Evolutionary conservation across 257 asterid genomes (phyloP).

Genomic region (Solanum raphanifolium): DNA sequence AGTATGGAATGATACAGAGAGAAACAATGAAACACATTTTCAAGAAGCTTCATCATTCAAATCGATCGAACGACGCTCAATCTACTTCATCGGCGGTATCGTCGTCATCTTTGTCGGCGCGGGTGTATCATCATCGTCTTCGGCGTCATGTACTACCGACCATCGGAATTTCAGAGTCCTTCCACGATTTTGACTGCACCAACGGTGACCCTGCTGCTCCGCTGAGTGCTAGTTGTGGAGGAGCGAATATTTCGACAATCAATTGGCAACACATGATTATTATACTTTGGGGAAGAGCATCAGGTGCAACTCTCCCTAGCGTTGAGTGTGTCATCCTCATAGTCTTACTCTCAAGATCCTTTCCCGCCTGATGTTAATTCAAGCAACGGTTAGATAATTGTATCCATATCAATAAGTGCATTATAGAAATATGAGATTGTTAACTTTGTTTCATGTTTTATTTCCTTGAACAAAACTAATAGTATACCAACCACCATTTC

Average conservation of each 20-base stretch:
- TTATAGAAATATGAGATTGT: too few relatives aligned
- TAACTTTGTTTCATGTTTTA: too few relatives aligned
- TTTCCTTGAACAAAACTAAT: too few relatives aligned
- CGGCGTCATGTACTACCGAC: conserved; percentile 28
- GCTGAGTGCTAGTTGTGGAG: not conserved
- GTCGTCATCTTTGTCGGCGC: not conserved
- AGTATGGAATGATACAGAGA: not conserved
- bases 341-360: conserved; percentile 32
- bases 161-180: conserved; percentile 11
- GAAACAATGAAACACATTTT: conserved; percentile 79
- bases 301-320: conserved; percentile 92
- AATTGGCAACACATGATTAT: conserved; percentile 60
- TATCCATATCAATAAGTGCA: too few relatives aligned
- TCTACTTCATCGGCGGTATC: conserved; percentile 13
- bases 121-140: conserved; percentile 6
- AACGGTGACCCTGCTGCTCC: conserved; percentile 6
- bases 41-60: conserved; percentile 88
- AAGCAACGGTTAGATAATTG: conserved; percentile 15
- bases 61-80: conserved; percentile 74
- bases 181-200: conserved; percentile 6
- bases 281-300: conserved; percentile 81
- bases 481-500: too few relatives aligned
- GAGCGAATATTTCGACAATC: not conserved
- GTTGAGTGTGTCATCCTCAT: conserved; percentile 67
- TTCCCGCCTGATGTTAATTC: conserved; percentile 22